These are phyloP conservation scores for Umbellularia californica DNA, from an alignment of 164 flowering plant genomes.

Conservation along the genomic window DNA sequence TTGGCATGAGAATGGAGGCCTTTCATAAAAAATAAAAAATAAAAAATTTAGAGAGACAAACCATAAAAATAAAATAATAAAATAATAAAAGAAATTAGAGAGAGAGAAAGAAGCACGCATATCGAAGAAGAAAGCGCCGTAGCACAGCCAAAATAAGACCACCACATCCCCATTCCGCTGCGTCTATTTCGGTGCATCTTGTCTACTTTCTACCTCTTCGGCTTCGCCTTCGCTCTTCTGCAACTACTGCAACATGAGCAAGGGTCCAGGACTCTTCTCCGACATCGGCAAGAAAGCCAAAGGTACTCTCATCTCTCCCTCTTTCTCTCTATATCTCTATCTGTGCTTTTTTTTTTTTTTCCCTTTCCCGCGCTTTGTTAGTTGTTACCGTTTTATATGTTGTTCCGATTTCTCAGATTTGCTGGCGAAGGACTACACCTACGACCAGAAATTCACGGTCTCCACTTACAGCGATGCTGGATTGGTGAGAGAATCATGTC, in stretches of 20 bases:
- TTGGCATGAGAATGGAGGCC: no score
- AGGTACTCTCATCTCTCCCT: constrained; percentile 9
- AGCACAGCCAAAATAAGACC: no score
- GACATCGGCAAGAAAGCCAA: constrained; percentile 35
- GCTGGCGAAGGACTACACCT: constrained; percentile 31
- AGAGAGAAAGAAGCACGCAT: no score
- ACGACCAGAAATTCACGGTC: constrained; percentile 32
- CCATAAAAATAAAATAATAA: no score
- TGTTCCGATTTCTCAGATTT: constrained; percentile 22
- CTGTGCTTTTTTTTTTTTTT: no score
- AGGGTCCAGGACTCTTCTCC: constrained; percentile 32
- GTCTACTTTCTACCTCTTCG: not conserved
- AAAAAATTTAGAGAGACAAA: no score
- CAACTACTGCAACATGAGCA: constrained; percentile 19
- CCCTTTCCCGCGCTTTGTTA: no score
- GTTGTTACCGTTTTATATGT: not conserved
- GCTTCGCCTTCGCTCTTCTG: not conserved
- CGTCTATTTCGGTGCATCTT: not conserved
- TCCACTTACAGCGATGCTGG: constrained; percentile 23
- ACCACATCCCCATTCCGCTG: not conserved
- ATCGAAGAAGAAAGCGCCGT: no score
- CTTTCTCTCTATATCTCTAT: not conserved
- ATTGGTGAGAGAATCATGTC: constrained; percentile 12
- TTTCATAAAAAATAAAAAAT: no score
- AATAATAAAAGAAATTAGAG: no score